Evolutionary conservation across 2,329 filamentous ascomycete genomes (phyloP), one percentile per base, ranked within the genome.

Genomic region (Hypomyces perniciosus): DNA sequence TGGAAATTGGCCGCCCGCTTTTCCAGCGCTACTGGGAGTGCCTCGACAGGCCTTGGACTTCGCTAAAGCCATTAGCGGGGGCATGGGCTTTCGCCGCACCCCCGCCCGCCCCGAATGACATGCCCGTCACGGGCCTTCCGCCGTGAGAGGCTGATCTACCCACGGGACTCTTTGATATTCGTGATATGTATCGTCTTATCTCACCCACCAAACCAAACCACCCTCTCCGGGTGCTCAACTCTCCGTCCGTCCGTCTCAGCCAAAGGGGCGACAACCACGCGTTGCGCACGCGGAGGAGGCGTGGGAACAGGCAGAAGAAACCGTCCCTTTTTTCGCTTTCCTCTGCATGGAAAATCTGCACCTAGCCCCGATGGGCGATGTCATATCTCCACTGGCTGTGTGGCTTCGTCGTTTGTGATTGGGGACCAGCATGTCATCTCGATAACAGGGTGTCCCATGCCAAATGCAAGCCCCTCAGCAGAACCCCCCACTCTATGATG

Each of bases 81-180:
- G 49, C 27, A 31, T 29, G 50, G 48, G 50, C 28, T 43, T 44
- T 44, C 38, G 31, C 33, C n/a, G 42, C 20, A 20, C 35, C 46
- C 47, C 51, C 47, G 43, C 51, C 48, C 31, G 51, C 46, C 46
- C 50, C 51, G 51, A 53, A 53, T 53, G 51, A 53, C 51, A 53
- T 50, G 51, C 28, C 51, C 51, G 46, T 53, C 51, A 53, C 47
- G 51, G 46, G 51, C 51, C 51, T 33, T 45, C 34, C 46, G 51
- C 42, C 42, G 42, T 45, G 44, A 52, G 44, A 50, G 46, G 33
- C 50, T 50, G 42, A 41, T 53, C 41, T 43, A 50, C 41, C 42
- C 51, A 53, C 42, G 51, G 46, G 51, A 50, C 51, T 50, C 20
- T 20, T 43, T 13, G 44, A 35, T 48, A 39, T 37, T 26, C 29